Conservation (phyloP, 2,329 filamentous ascomycete species). For the Aureobasidium uvarum region DNA sequence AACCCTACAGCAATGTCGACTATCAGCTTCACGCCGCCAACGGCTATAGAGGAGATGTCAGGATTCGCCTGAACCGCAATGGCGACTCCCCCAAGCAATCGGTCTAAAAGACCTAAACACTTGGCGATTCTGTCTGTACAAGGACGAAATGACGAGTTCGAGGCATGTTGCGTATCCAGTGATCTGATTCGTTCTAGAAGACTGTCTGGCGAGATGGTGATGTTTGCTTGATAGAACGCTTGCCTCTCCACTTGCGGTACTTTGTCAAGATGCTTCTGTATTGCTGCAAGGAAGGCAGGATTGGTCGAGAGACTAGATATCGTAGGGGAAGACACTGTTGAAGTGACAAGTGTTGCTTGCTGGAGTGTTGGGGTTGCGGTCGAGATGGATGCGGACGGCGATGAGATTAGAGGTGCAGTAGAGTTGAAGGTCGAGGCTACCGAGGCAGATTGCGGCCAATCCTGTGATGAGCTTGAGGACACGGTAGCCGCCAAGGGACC, state of each 20-base stretch:
- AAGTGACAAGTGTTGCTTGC: neutral
- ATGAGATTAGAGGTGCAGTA: too few species aligned
- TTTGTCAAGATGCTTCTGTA: neutral
- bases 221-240: neutral
- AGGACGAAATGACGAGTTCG: neutral
- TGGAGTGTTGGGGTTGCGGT: too few species aligned
- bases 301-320: neutral
- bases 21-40: slow-evolving; percentile 5
- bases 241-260: neutral
- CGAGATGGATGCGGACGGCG: too few species aligned
- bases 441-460: neutral
- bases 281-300: neutral
- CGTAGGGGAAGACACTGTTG: neutral
- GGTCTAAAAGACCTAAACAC: neutral
- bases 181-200: neutral
- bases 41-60: neutral
- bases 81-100: neutral
- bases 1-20: neutral
- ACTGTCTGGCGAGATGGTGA: neutral
- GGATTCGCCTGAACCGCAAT: neutral
- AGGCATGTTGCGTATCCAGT: neutral
- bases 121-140: neutral
- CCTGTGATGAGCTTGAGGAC: neutral
- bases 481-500: neutral
- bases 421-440: neutral